Conservation (phyloP, 805 yeast species). For the Myxozyma monticola region DNA sequence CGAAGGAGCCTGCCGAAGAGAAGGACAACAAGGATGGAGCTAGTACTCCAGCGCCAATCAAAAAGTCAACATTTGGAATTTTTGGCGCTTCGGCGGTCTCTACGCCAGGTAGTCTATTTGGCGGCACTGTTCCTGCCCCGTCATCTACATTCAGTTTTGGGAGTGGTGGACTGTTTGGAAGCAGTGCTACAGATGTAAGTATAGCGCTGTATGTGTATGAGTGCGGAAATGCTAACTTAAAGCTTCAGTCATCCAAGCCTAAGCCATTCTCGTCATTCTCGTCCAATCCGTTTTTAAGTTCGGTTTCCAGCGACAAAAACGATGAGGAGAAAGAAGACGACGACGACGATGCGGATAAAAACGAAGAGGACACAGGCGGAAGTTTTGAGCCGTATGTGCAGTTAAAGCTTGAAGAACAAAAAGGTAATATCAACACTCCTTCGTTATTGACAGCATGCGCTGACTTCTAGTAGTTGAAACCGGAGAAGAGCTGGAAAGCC, state of each 20-base stretch:
- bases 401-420: slow-evolving; percentile 37
- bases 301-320: slow-evolving; percentile 28
- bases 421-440: too few species aligned
- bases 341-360: slow-evolving; percentile 32
- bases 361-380: slow-evolving; percentile 35
- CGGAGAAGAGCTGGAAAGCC: slow-evolving; percentile 86
- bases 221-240: not conserved
- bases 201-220: not conserved
- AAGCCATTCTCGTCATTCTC: slow-evolving; percentile 9
- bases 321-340: slow-evolving; percentile 24
- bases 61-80: not conserved
- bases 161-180: too few species aligned
- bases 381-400: slow-evolving; percentile 40
- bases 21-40: not conserved
- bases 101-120: slow-evolving; percentile 1
- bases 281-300: slow-evolving; percentile 21
- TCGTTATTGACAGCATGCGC: not conserved
- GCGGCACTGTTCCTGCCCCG: not conserved
- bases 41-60: not conserved
- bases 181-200: too few species aligned
- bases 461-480: slow-evolving; percentile 62
- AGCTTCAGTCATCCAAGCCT: not conserved
- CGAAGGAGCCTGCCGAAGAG: not conserved
- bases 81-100: not conserved
- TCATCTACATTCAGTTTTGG: slow-evolving; percentile 2